A percentile compares a stretch with the other conserved stretches of the same genome.
These are phyloP conservation scores for Rhodotorula diobovata DNA, from an alignment of 768 basidiomycete species.

Conservation along the genomic window DNA sequence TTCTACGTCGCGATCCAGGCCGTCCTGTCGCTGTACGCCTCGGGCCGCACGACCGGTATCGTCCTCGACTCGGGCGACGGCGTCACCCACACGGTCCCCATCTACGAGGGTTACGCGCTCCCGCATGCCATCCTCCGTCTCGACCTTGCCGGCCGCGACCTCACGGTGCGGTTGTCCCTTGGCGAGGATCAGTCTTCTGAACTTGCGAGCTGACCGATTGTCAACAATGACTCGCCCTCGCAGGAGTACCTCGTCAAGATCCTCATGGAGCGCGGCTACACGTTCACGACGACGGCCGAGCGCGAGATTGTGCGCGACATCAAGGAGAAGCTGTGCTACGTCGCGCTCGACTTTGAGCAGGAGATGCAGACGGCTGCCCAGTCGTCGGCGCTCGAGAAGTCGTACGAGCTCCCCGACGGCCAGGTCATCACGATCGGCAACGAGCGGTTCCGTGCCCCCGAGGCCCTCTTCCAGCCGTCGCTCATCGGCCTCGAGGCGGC, in stretches of 20 bases:
- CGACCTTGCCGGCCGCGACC: constrained; percentile 86
- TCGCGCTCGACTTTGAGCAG: constrained; percentile 89
- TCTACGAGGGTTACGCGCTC: constrained; percentile 89
- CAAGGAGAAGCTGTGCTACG: constrained; percentile 96
- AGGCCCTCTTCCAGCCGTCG: constrained; percentile 69
- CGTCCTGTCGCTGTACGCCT: constrained; percentile 78
- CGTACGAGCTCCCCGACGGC: constrained; percentile 85
- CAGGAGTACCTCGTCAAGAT: constrained; percentile 65
- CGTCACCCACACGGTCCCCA: constrained; percentile 92
- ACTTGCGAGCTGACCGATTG: fast-evolving
- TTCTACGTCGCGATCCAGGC: constrained; percentile 91
- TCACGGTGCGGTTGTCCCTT: constrained; percentile 59
- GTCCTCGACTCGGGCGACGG: constrained; percentile 95
- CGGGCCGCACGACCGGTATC: constrained; percentile 88
- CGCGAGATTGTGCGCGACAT: constrained; percentile 81
- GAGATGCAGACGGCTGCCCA: constrained; percentile 86
- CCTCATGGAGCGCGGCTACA: constrained; percentile 83
- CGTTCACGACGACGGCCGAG: constrained; percentile 77
- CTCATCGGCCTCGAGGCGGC: constrained; percentile 70
- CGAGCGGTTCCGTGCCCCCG: constrained; percentile 70
- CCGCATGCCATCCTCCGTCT: constrained; percentile 90
- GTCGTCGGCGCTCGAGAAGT: constrained; percentile 84
- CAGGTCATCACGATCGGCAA: constrained; percentile 94
- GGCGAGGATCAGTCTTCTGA: too few relatives aligned
- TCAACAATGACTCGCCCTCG: background rate